Evolutionary conservation across 306 rosid species (phyloP), one percentile per base, ranked within the genome.

Genomic region (Fagus sylvatica): DNA sequence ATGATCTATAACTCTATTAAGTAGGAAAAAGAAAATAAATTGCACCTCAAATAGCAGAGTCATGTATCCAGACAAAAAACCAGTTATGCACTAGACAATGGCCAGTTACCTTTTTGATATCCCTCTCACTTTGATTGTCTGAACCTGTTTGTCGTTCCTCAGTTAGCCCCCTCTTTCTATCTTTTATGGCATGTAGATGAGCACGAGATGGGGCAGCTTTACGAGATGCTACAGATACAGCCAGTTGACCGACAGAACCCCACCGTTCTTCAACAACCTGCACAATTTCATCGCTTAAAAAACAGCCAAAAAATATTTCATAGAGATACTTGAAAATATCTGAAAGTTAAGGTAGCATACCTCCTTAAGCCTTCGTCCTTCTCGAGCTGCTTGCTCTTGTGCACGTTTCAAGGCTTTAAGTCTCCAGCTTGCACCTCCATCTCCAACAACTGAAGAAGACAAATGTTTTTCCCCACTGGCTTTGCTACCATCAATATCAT

Each of bases 401-500:
- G 98, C 97, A 49, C 98, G 98, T 77, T 92, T 95, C 89, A 91
- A 78, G 16, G 98, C 98, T 89, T 95, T 95, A 60, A 90, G 92
- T 81, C 96, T 92, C 98, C 98, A 95, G 82, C 97, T 95, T 46
- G 97, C 97, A 28, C 98, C 98, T 69, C 98, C 98, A 81, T 92
- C 98, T 71, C 98, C 98, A 82, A 95, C 90, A 81, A 89, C 80
- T 5, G 97, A 86, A 76, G 93, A 88, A 82, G 93, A 83, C 36
- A 86, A 80, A 84, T 85, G 87, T 80, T 77, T 40, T 19, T 74
- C 84, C 39, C 68, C 83, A 73, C 83, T 86, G 74, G 76, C 75
- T 73, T 82, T 85, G 78, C 79, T 76, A 62, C 79, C 84, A 41
- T 79, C 86, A 10, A 71, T 81, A 33, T 90, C 95, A 68, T 92